phyloP scores from a whole-genome alignment of 2,329 filamentous ascomycete species.

The Elsinoe fawcettii region DNA sequence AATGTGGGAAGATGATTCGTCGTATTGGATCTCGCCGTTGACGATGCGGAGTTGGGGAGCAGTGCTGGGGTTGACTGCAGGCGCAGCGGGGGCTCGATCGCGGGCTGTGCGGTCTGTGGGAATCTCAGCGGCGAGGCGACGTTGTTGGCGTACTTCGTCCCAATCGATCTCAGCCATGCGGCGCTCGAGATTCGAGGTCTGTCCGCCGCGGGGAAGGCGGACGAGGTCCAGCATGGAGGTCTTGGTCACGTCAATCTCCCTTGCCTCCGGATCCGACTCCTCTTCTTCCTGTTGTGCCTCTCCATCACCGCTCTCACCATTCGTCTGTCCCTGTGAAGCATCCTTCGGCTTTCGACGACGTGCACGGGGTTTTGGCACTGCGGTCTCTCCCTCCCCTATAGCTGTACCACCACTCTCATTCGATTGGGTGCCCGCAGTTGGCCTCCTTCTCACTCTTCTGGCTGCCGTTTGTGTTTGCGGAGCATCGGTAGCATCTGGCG shows the following conservation, averaged over 20 bases:
- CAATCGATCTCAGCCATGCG: slow-evolving; percentile 62
- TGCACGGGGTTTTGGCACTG: background rate
- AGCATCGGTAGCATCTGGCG: background rate
- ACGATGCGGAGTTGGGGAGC: slow-evolving; percentile 52
- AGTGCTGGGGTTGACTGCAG: background rate
- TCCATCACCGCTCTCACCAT: background rate
- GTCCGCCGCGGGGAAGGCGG: slow-evolving; percentile 52
- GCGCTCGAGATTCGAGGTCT: slow-evolving; percentile 65
- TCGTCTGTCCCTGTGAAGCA: background rate
- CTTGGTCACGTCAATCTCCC: slow-evolving; percentile 53
- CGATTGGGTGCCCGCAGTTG: background rate
- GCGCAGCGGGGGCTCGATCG: background rate
- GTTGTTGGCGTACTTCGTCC: slow-evolving; percentile 40
- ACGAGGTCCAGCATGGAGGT: slow-evolving; percentile 68
- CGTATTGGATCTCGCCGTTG: slow-evolving; percentile 64
- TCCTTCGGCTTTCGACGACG: background rate
- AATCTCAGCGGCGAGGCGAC: slow-evolving; percentile 24
- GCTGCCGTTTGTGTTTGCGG: background rate
- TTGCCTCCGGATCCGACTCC: slow-evolving; percentile 28
- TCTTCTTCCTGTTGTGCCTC: slow-evolving; percentile 19
- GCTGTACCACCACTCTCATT: too few species aligned
- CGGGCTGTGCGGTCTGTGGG: background rate
- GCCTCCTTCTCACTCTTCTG: slow-evolving; percentile 17
- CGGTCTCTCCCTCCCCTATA: background rate
- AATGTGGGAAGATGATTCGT: slow-evolving; percentile 59